These are phyloP conservation scores for Marasmius tenuissimus DNA, from an alignment of 1,284 basidiomycete genomes.

Conservation along the genomic window DNA sequence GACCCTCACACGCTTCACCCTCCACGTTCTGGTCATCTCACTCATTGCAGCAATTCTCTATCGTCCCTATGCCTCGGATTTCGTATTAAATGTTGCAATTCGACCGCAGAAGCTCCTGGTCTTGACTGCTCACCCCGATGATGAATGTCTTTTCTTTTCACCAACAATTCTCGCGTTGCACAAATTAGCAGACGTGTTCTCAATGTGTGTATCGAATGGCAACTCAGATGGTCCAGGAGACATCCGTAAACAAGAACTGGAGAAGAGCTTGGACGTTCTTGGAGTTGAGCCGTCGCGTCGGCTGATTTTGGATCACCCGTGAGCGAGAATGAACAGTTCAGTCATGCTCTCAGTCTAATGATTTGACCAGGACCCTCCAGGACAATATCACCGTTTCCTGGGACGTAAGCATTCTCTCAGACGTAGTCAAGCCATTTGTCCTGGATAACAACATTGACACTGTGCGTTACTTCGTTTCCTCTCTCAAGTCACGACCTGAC, in stretches of 20 bases:
- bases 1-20: background rate
- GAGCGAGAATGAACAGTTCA: slow-evolving; percentile 29
- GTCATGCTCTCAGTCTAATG: background rate
- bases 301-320: slow-evolving; percentile 74
- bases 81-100: slow-evolving; percentile 10
- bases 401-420: slow-evolving; percentile 62
- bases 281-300: slow-evolving; percentile 62
- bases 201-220: slow-evolving; percentile 65
- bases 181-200: slow-evolving; percentile 28
- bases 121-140: slow-evolving; percentile 88
- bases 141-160: slow-evolving; percentile 91
- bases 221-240: slow-evolving; percentile 82
- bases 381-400: slow-evolving; percentile 77
- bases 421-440: slow-evolving; percentile 62
- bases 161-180: slow-evolving; percentile 68
- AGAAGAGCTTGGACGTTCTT: slow-evolving; percentile 66
- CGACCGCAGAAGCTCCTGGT: slow-evolving; percentile 50
- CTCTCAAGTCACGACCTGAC: slow-evolving; percentile 2
- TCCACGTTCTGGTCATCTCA: slow-evolving; percentile 25
- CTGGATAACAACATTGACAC: slow-evolving; percentile 59
- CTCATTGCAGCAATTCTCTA: slow-evolving; percentile 30
- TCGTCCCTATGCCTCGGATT: slow-evolving; percentile 18
- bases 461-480: slow-evolving; percentile 40
- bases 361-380: slow-evolving; percentile 57
- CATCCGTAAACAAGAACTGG: slow-evolving; percentile 65